phyloP scores from a whole-genome alignment of 2,329 filamentous ascomycete species.

The Ascochyta koolunga region DNA sequence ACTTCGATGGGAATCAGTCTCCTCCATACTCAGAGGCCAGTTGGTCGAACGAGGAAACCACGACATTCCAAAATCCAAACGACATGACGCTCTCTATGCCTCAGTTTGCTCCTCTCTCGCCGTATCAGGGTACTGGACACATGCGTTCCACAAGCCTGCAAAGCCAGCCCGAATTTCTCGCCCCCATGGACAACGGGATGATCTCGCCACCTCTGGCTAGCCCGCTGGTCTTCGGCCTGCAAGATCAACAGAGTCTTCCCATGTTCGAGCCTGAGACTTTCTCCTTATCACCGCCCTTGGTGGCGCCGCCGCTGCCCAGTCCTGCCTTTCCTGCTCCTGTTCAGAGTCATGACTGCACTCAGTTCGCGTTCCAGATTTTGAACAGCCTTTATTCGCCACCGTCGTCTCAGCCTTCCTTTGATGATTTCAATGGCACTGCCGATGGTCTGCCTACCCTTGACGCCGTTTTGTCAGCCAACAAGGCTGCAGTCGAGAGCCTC shows the following conservation, averaged over 20 bases:
- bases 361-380: conserved; percentile 44
- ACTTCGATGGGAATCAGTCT: conserved; percentile 42
- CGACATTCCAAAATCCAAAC: conserved; percentile 36
- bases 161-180: conserved; percentile 42
- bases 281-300: conserved; percentile 13
- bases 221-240: conserved; percentile 33
- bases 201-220: conserved; percentile 33
- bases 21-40: conserved; percentile 42
- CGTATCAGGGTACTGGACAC: conserved; percentile 27
- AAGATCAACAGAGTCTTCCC: conserved; percentile 32
- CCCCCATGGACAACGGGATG: conserved; percentile 29
- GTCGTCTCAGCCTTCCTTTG: conserved; percentile 28
- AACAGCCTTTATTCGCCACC: conserved; percentile 43
- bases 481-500: conserved; percentile 43
- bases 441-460: conserved; percentile 40
- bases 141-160: conserved; percentile 36
- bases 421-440: conserved; percentile 34
- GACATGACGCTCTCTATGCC: conserved; percentile 38
- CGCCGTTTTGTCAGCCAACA: conserved; percentile 41
- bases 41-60: conserved; percentile 43
- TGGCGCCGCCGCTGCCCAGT: conserved; percentile 37
- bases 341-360: conserved; percentile 43
- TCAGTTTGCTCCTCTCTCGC: conserved; percentile 30
- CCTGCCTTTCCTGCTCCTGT: conserved; percentile 31
- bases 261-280: conserved; percentile 15